Percentiles rank a stretch among this genome's conserved stretches.
phyloP scores from a whole-genome alignment of 441 rosid species.

The Adansonia rubrostipa region DNA sequence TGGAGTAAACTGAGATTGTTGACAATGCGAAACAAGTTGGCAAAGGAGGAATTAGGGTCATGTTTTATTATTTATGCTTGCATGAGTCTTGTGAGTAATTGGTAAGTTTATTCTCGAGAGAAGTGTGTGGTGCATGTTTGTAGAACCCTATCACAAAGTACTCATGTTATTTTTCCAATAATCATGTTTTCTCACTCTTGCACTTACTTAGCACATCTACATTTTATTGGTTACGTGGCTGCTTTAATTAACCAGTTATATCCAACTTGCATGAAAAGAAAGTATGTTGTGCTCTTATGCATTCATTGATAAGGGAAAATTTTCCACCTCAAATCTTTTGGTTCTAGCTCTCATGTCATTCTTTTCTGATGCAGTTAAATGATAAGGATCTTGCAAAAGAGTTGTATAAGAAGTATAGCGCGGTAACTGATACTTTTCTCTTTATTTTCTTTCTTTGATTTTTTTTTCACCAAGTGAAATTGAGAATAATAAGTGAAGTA shows the following conservation, averaged over 20 bases:
- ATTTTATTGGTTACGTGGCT: not conserved
- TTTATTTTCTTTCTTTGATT: slow-evolving; percentile 2
- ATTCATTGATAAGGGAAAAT: not conserved
- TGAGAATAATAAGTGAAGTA: not conserved
- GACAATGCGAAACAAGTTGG: slow-evolving; percentile 4
- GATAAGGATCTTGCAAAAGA: slow-evolving; percentile 92
- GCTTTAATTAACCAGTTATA: not conserved
- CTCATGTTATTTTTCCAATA: slow-evolving; percentile 6
- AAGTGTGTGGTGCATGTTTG: not conserved
- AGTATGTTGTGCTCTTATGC: not conserved
- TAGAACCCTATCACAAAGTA: not conserved
- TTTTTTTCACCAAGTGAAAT: not conserved
- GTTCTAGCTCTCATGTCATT: slow-evolving; percentile 28
- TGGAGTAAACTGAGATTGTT: not conserved
- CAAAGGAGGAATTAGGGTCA: not conserved
- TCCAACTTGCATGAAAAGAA: slow-evolving; percentile 9
- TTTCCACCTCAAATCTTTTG: not conserved
- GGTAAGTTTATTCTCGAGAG: slow-evolving; percentile 13
- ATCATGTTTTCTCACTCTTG: slow-evolving; percentile 7
- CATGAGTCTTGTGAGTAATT: slow-evolving; percentile 15
- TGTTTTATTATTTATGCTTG: slow-evolving; percentile 7
- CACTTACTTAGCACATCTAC: not conserved
- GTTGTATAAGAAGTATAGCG: slow-evolving; percentile 92
- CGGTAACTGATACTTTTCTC: slow-evolving; percentile 51
- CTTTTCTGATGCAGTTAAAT: slow-evolving; percentile 56